Base-by-base conservation (phyloP, 2,329 filamentous ascomycete genomes). In the Penicillium freii region DNA sequence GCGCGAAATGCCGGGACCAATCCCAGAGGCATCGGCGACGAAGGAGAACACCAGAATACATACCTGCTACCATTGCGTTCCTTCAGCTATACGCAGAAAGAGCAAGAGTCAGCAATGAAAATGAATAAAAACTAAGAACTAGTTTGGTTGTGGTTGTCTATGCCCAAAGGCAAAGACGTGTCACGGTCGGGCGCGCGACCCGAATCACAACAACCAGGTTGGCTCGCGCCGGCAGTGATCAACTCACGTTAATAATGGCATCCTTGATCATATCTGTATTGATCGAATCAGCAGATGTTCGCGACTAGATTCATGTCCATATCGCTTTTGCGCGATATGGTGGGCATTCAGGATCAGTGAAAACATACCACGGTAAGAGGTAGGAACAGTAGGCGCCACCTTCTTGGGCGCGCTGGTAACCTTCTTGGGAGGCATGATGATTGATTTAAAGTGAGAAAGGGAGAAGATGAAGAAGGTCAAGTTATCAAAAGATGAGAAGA, bases 21-120 rank as follows among this genome's bases (percentile, higher is more conserved):
- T 54, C 56, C 53, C 57, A 21, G 36, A 51, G 44, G 44, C 36
- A 50, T 46, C 64, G 51, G 52, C 55, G 56, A 64, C 60, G 65
- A 61, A 70, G 69, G 60, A 68, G 10, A 52, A 63, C 61, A 63
- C 69, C 54, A 62, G 36, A 56, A 68, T 21, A 78, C 86, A 79
- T 78, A 88, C 86, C 86, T 88, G 75, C 82, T 85, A 76, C 86
- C 86, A 75, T 85, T 86, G 63, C 87, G 83, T 71, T 89, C 87
- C 77, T 89, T 89, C 64, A 89, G 80, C 86, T 89, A 72, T 52
- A 53, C 13, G 62, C 69, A 69, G 62, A 69, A 68, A 69, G 75
- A 59, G n/a, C 8, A 5, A 74, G 40, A 56, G 81, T 86, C 73
- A 87, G 83, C 71, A 72, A 69, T 60, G 56, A 61, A 59, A 46